Percentiles rank a stretch among this genome's conserved stretches.
Conservation (phyloP, 768 basidiomycete species). For the Lentinula lateritia region DNA sequence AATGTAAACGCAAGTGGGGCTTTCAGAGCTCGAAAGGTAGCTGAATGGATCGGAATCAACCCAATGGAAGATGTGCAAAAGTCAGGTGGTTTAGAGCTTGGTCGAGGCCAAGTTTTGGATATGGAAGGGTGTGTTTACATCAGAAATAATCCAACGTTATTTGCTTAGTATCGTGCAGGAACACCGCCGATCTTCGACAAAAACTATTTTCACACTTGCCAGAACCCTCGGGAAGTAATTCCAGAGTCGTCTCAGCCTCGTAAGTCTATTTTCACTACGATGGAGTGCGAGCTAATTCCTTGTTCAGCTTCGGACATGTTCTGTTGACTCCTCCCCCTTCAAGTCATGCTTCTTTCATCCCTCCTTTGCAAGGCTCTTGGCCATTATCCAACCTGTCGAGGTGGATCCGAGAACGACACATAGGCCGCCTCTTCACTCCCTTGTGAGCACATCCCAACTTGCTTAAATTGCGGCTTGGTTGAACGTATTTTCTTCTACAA, state of each 20-base stretch:
- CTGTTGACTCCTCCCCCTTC: conserved; percentile 36
- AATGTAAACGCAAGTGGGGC: conserved; percentile 34
- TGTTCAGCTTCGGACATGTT: conserved; percentile 52
- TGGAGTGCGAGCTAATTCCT: conserved; percentile 5
- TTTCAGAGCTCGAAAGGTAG: conserved; percentile 60
- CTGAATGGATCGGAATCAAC: conserved; percentile 47
- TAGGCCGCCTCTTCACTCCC: conserved; percentile 11
- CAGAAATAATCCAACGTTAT: neutral
- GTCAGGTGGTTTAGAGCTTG: conserved; percentile 32
- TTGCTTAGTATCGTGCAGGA: neutral
- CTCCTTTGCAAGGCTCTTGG: conserved; percentile 40
- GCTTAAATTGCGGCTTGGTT: neutral
- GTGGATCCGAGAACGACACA: conserved; percentile 14
- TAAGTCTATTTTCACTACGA: conserved; percentile 17
- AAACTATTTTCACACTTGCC: neutral
- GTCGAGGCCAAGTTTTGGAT: conserved; percentile 26
- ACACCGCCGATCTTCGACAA: conserved; percentile 10
- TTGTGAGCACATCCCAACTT: conserved; percentile 7
- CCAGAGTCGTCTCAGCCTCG: conserved; percentile 32
- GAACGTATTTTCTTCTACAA: conserved; percentile 22
- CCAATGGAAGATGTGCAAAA: conserved; percentile 26
- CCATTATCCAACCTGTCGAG: conserved; percentile 33
- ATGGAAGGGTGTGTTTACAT: conserved; percentile 27
- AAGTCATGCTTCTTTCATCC: conserved; percentile 32
- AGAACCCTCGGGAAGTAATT: neutral